Percentiles rank a stretch among this genome's conserved stretches.
phyloP scores from a whole-genome alignment of 116 monocot genomes.

The Thalassia testudinum region DNA sequence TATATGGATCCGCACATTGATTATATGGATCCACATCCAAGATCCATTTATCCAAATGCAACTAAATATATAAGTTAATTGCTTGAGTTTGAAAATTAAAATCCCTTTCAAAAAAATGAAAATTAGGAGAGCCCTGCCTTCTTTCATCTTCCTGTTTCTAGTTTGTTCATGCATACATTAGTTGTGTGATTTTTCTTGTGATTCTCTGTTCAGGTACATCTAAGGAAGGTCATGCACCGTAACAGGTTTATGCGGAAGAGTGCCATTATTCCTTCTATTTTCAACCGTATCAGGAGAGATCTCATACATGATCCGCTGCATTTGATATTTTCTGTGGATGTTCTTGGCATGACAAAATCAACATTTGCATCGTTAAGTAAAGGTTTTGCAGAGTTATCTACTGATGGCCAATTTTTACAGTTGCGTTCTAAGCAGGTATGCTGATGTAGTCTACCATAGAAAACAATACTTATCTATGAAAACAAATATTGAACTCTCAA shows the following conservation, averaged over 20 bases:
- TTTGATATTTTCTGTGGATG: constrained; percentile 86
- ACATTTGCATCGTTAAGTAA: constrained; percentile 91
- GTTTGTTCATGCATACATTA: no score
- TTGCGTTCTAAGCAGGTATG: constrained; percentile 83
- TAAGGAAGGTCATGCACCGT: constrained; percentile 80
- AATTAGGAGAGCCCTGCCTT: no score
- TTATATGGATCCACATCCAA: no score
- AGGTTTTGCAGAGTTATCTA: constrained; percentile 99
- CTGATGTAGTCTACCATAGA: no score
- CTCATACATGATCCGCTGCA: constrained; percentile 96
- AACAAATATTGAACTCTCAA: no score
- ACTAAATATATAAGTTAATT: no score
- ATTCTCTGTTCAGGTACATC: constrained; percentile 44
- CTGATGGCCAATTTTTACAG: constrained; percentile 88
- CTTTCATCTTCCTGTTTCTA: no score
- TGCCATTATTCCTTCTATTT: constrained; percentile 62
- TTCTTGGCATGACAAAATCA: constrained; percentile 94
- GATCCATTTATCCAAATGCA: no score
- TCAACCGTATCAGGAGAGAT: constrained; percentile 82
- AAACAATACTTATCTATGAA: no score
- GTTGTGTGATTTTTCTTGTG: background rate
- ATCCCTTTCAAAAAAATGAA: no score
- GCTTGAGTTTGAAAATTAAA: no score
- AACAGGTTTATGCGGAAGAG: constrained; percentile 76
- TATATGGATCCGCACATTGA: no score